phyloP scores from a whole-genome alignment of 106 monocot species.

The Dendrobium chrysotoxum region DNA sequence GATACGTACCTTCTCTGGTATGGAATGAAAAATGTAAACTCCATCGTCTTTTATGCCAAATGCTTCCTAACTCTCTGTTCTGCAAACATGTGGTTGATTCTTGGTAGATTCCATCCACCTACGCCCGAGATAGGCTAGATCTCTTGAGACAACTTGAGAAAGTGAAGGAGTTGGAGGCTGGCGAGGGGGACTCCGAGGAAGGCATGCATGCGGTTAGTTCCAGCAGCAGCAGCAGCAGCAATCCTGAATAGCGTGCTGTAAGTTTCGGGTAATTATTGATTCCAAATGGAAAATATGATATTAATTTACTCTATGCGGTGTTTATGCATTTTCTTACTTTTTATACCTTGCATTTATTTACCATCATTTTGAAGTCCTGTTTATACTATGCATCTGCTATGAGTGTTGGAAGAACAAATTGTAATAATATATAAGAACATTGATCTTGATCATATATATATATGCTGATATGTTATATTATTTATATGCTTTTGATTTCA shows the following conservation, averaged over 20 bases:
- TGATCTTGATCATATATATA: not conserved
- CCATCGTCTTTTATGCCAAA: not conserved
- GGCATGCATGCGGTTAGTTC: conserved; percentile 12
- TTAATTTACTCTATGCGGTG: no score
- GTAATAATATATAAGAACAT: not conserved
- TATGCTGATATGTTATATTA: no score
- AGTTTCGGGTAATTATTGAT: not conserved
- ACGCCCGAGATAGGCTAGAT: conserved; percentile 83
- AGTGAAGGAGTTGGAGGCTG: conserved; percentile 65
- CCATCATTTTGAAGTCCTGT: not conserved
- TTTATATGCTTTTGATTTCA: not conserved
- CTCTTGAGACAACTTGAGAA: conserved; percentile 95
- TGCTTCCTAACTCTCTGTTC: not conserved
- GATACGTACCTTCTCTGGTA: conserved; percentile 89
- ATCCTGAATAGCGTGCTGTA: not conserved
- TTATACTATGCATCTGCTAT: not conserved
- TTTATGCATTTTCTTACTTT: not conserved
- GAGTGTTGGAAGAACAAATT: no score
- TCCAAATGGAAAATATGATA: no score
- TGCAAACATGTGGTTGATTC: not conserved
- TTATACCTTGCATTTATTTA: not conserved
- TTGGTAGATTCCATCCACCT: conserved; percentile 86
- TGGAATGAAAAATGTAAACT: not conserved
- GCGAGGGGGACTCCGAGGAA: conserved; percentile 45
- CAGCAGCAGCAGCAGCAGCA: conserved; percentile 17